Percentiles rank a stretch among this genome's conserved stretches.
Evolutionary conservation across 208 protist species (phyloP).

Genomic region (Trypanosoma vivax): DNA sequence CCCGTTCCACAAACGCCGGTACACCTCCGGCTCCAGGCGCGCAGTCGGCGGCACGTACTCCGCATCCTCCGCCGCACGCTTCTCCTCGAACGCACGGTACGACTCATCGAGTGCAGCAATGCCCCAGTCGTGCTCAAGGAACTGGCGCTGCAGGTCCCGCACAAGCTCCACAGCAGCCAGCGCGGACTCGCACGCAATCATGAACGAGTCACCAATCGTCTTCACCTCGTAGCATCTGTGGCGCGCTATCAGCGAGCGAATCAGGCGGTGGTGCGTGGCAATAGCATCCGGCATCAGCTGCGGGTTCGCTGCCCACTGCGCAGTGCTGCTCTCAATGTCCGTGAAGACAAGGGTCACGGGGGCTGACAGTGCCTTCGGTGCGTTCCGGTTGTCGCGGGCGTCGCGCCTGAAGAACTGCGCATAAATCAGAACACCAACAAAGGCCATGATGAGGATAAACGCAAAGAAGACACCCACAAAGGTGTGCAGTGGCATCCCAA

Average conservation of each 20-base stretch:
- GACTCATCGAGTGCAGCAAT: slow-evolving; percentile 25
- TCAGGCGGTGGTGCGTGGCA: slow-evolving; percentile 54
- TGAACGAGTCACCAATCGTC: slow-evolving; percentile 72
- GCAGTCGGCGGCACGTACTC: slow-evolving; percentile 23
- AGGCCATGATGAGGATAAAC: neutral
- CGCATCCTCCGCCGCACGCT: slow-evolving; percentile 5
- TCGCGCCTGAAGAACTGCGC: slow-evolving; percentile 20
- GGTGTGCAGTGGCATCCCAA: slow-evolving; percentile 5
- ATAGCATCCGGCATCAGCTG: slow-evolving; percentile 50
- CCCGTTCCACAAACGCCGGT: slow-evolving; percentile 28
- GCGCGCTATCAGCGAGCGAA: slow-evolving; percentile 39
- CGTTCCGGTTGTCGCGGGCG: slow-evolving; percentile 34
- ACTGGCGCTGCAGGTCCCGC: neutral
- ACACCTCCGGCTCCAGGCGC: slow-evolving; percentile 22
- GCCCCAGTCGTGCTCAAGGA: slow-evolving; percentile 41
- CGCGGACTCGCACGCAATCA: neutral
- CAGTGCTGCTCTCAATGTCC: slow-evolving; percentile 76
- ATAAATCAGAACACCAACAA: slow-evolving; percentile 1
- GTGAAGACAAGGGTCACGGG: slow-evolving; percentile 71
- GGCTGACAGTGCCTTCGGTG: slow-evolving; percentile 29
- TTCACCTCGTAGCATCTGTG: slow-evolving; percentile 79
- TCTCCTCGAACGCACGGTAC: slow-evolving; percentile 37
- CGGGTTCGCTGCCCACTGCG: slow-evolving; percentile 55
- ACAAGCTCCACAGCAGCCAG: neutral
- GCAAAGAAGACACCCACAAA: slow-evolving; percentile 27